Conservation (phyloP, 169 alveolate genomes). For the Sarcocystis neurona region DNA sequence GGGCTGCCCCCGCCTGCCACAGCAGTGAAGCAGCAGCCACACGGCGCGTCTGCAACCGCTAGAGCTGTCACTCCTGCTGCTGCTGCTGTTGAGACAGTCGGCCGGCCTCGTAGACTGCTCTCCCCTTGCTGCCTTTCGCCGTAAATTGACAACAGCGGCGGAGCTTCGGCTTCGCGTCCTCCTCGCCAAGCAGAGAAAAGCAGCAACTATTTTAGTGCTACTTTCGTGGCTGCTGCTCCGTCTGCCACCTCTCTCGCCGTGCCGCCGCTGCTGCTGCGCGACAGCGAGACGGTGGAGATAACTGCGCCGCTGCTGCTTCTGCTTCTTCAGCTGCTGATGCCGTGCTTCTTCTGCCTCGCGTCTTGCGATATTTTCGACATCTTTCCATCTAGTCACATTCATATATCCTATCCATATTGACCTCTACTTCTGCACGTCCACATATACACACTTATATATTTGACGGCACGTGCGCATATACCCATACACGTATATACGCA, state of each 20-base stretch:
- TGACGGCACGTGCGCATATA: background rate
- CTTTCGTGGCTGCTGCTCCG: background rate
- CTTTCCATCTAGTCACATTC: no score
- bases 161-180: no score
- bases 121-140: no score
- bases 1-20: background rate
- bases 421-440: background rate
- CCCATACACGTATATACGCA: background rate
- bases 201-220: background rate
- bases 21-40: background rate
- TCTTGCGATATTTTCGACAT: no score
- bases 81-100: no score
- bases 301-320: background rate
- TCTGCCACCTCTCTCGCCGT: background rate
- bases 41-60: no score
- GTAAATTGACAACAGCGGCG: no score
- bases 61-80: no score
- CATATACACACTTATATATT: background rate
- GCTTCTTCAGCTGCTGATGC: background rate
- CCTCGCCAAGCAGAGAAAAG: background rate
- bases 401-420: no score
- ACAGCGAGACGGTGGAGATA: background rate
- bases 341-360: background rate
- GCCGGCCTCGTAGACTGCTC: no score
- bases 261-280: background rate